Conservation (phyloP, 768 basidiomycete genomes). For the Baorangia bicolor region DNA sequence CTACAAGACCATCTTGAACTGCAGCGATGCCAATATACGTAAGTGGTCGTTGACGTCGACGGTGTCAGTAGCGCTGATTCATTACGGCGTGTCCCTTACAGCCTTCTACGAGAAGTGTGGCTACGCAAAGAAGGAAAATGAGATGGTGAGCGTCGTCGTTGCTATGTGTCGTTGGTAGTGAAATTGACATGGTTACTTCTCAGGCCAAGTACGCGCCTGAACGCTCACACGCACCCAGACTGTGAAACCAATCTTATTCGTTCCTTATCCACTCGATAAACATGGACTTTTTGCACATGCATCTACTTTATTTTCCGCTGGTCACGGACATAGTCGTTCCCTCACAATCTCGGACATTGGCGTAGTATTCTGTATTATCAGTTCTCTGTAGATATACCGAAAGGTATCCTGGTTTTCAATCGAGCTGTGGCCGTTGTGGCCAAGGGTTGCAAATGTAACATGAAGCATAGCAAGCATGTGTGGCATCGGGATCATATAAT, state of each 20-base stretch:
- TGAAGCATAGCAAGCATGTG: conserved; percentile 8
- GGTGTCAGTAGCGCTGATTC: conserved; percentile 15
- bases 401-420: background rate
- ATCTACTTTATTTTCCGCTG: conserved; percentile 4
- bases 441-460: background rate
- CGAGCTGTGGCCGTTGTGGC: background rate
- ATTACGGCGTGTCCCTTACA: conserved; percentile 30
- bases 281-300: conserved; percentile 13
- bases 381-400: background rate
- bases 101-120: conserved; percentile 99
- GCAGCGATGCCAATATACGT: conserved; percentile 90
- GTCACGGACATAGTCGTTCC: conserved; percentile 4
- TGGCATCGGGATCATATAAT: conserved; percentile 19
- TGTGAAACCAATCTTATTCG: conserved; percentile 12
- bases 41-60: conserved; percentile 35
- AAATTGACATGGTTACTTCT: conserved; percentile 5
- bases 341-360: conserved; percentile 9
- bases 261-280: background rate
- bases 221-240: conserved; percentile 17
- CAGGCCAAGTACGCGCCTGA: conserved; percentile 63
- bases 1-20: conserved; percentile 99
- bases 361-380: conserved; percentile 18
- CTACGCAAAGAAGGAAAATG: conserved; percentile 83
- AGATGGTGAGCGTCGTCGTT: conserved; percentile 64
- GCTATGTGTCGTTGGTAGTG: background rate